Base-by-base conservation (phyloP, 805 yeast genomes). In the Maudiozyma bulderi region DNA sequence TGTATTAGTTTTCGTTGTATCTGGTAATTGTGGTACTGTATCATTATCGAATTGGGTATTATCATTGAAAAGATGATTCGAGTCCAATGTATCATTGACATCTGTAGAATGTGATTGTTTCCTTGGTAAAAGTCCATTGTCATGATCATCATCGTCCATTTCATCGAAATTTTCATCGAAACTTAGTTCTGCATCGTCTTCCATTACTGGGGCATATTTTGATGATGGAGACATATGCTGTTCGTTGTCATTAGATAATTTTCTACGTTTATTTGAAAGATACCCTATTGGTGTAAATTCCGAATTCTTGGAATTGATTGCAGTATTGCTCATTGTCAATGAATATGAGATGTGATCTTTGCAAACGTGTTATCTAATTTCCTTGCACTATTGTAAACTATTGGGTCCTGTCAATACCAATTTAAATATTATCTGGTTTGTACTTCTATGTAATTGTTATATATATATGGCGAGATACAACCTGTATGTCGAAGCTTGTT, bases 261-360 rank as follows among this genome's bases (percentile, higher is more conserved):
- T 43, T 50, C 45, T 55, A 56, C 50, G 54, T 57, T 45, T 58
- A 58, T 37, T 47, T 5, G 49, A 42, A 26, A 55, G 44, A 33
- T 57, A 64, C 3, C 76, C 76, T 44, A 73, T 68, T 0, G 77
- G 77, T 1, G 75, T 72, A 50, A 73, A 73, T 52, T 71, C 74
- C 28, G 66, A 54, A 26, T 55, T 50, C 34, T 59, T 58, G 9
- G 53, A 44, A 14, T 53, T 52, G 6, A 43, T 40, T 6, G 11
- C 38, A 8, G 40, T 7, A 6, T 43, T 14, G 15, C 49, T 51
- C 48, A 49, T 44, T 8, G 8, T 34, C 15, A 6, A n/a, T 35
- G n/a, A 6, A 14, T 9, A 44, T 32, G 9, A 11, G 35, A 5
- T 32, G 35, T 32, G 40, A 8, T 37, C 20, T 37, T 11, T 37